Conservation (phyloP, 2,329 filamentous ascomycete species). For the Allantophomopsis lycopodina region DNA sequence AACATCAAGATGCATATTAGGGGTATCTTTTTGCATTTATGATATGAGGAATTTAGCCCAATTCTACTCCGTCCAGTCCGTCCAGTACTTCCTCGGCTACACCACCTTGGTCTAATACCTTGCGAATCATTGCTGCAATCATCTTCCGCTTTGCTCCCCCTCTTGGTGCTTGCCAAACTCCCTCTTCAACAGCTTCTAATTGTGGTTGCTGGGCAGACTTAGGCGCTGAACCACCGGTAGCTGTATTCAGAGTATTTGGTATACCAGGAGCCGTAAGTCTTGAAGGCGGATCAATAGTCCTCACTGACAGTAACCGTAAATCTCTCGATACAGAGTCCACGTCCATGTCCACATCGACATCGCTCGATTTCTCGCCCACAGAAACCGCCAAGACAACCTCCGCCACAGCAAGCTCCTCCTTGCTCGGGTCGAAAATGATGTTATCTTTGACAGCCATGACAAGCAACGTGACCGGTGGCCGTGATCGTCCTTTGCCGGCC, state of each 20-base stretch:
- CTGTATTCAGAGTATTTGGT: constrained; percentile 46
- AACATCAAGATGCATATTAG: constrained; percentile 2
- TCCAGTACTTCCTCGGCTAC: constrained; percentile 79
- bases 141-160: constrained; percentile 70
- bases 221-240: constrained; percentile 25
- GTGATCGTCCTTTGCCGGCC: constrained; percentile 19
- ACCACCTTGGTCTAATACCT: constrained; percentile 62
- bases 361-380: constrained; percentile 34
- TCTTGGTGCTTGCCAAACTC: constrained; percentile 76
- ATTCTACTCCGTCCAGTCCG: constrained; percentile 63
- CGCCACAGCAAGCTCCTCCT: constrained; percentile 86
- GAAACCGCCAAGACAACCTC: constrained; percentile 82
- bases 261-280: constrained; percentile 59
- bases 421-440: constrained; percentile 84
- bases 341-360: constrained; percentile 20
- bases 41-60: constrained; percentile 27
- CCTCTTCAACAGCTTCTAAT: constrained; percentile 44
- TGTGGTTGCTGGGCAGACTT: constrained; percentile 26
- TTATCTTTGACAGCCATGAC: constrained; percentile 78
- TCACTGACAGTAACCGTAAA: constrained; percentile 51
- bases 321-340: constrained; percentile 23
- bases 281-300: constrained; percentile 64
- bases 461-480: constrained; percentile 80
- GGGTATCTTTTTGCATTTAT: neutral
- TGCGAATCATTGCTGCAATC: constrained; percentile 61